phyloP scores from a whole-genome alignment of 768 basidiomycete species.

The Calocybe gangraenosa region DNA sequence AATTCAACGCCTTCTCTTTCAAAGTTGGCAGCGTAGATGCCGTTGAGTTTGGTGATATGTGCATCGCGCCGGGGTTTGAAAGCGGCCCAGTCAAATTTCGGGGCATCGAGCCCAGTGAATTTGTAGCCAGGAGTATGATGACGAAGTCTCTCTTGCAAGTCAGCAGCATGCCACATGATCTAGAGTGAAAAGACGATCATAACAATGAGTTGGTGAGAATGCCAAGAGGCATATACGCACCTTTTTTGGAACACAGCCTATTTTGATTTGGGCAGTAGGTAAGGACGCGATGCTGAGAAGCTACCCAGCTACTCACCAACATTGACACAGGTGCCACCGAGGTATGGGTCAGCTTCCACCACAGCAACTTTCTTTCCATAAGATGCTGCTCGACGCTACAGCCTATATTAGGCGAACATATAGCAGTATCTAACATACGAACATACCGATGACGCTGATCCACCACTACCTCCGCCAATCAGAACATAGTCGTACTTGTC shows the following conservation, averaged over 20 bases:
- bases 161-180: conserved; percentile 99
- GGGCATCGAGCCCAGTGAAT: conserved; percentile 53
- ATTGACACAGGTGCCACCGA: conserved; percentile 98
- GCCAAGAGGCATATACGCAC: conserved; percentile 21
- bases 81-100: conserved; percentile 81
- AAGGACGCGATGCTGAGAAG: not conserved
- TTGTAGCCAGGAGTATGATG: conserved; percentile 74
- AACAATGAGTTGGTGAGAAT: not conserved
- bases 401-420: conserved; percentile 1
- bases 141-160: conserved; percentile 79
- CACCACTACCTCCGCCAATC: conserved; percentile 93
- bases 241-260: conserved; percentile 98
- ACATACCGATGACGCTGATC: conserved; percentile 81
- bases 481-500: conserved; percentile 82
- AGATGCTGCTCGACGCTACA: conserved; percentile 81
- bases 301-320: conserved; percentile 60
- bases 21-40: conserved; percentile 88
- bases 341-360: conserved; percentile 66
- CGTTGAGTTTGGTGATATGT: conserved; percentile 86
- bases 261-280: not conserved
- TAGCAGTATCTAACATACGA: not conserved
- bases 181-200: conserved; percentile 24
- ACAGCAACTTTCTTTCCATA: conserved; percentile 94
- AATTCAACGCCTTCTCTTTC: conserved; percentile 84
- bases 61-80: conserved; percentile 96